Base-by-base conservation (phyloP, 495 filamentous ascomycete genomes). In the Aspergillus sclerotioniger region DNA sequence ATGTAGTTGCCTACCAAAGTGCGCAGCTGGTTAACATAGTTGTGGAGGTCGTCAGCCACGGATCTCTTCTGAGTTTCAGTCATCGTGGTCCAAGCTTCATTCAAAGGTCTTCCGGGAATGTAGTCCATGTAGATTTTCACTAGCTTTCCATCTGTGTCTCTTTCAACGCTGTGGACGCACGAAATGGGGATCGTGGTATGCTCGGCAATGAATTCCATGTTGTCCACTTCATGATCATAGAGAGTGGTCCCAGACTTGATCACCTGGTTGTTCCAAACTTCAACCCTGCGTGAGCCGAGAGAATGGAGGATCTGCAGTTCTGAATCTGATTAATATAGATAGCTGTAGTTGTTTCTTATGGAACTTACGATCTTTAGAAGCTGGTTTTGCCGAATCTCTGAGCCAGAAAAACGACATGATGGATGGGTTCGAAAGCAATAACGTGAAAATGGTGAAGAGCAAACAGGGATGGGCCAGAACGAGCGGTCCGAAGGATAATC, bases 101-200 rank as follows among this genome's bases (percentile, higher is more conserved):
- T 13, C 35, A 39, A 39, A 5, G 35, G 35, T 39, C 2, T 39
- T 13, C 35, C 35, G 10, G 35, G 35, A 8, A 39, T 39, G 35
- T 39, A 39, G 35, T 39, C 57, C 57, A 15, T 33, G 17, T 7
- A 54, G 8, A 6, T 51, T 9, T 41, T 46, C 8, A 51, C 50
- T 50, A n/a, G 43, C 51, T 6, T 54, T 51, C 33, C 54, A 56
- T 6, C 45, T 39, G 7, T 12, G 21, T 4, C 41, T 41, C 35
- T 51, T 51, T 25, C 39, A 25, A 17, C 37, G 45, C 58, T 51
- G 10, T 55, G 50, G 3, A 60, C 57, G 20, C 49, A 50, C 3
- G 51, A 51, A 8, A 47, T 46, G 5, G 58, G 58, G 20, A 60
- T 51, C 9, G 51, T 50, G 0, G 58, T 56, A 17, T 46, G 43